Percentiles rank a stretch among this genome's conserved stretches.
phyloP scores from a whole-genome alignment of 495 filamentous ascomycete genomes.

The Barbatosphaeria neglecta region DNA sequence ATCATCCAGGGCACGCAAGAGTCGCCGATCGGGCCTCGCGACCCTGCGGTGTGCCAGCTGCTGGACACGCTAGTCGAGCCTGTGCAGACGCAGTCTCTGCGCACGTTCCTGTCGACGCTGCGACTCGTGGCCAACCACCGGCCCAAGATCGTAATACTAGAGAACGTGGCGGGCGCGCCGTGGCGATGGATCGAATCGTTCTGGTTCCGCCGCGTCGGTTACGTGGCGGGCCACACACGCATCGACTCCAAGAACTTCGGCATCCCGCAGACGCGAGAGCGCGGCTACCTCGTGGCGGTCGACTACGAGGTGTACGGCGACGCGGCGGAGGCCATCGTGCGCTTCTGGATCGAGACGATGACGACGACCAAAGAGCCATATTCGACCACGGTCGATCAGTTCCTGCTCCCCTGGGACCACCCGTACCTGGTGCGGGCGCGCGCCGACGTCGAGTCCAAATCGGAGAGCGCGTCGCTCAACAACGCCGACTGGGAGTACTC shows the following conservation, averaged over 20 bases:
- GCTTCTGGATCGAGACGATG: conserved; percentile 19
- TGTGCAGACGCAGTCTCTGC: conserved; percentile 42
- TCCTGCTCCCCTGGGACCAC: conserved; percentile 49
- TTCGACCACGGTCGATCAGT: conserved; percentile 51
- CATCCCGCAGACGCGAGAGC: conserved; percentile 63
- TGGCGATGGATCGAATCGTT: conserved; percentile 43
- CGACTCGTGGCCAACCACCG: conserved; percentile 41
- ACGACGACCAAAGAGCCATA: conserved; percentile 40
- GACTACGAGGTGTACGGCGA: conserved; percentile 25
- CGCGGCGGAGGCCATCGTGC: not conserved
- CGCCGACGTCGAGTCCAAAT: conserved; percentile 29
- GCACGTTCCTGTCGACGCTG: conserved; percentile 57
- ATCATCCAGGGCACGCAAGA: not conserved
- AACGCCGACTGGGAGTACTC: conserved; percentile 6
- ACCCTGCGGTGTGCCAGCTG: not conserved
- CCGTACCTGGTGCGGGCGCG: conserved; percentile 38
- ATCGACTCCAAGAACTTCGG: conserved; percentile 70
- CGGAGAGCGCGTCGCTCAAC: not conserved
- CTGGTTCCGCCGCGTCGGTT: conserved; percentile 42
- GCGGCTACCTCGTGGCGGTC: conserved; percentile 62
- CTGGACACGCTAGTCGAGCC: conserved; percentile 2
- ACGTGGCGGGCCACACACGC: conserved; percentile 29
- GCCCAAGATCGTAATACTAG: conserved; percentile 58
- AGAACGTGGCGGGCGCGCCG: conserved; percentile 57
- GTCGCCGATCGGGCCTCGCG: not conserved